Percentiles rank a stretch among this genome's conserved stretches.
phyloP scores from a whole-genome alignment of 1,139 yeast genomes.

The Wickerhamomyces sp. region DNA sequence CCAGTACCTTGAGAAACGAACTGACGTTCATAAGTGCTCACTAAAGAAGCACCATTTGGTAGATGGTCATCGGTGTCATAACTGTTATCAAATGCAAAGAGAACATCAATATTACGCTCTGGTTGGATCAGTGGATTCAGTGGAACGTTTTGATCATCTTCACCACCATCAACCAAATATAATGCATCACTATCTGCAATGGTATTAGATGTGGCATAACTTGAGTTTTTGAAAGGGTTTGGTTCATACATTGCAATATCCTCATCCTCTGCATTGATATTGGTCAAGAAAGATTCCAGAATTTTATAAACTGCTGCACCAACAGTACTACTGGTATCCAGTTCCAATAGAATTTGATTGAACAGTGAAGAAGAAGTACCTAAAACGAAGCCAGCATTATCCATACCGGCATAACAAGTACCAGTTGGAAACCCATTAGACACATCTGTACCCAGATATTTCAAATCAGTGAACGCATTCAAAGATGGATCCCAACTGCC shows the following conservation, averaged over 20 bases:
- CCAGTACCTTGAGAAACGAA: conserved; percentile 54
- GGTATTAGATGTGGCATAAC: conserved; percentile 35
- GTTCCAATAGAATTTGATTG: conserved; percentile 55
- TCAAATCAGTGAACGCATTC: conserved; percentile 55
- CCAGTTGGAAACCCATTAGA: conserved; percentile 45
- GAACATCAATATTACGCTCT: conserved; percentile 47
- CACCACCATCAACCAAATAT: conserved; percentile 78
- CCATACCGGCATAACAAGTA: conserved; percentile 60
- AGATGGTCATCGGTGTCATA: conserved; percentile 62
- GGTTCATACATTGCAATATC: conserved; percentile 70
- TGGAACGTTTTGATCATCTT: conserved; percentile 73
- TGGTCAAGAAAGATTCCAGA: conserved; percentile 36
- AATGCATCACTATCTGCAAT: conserved; percentile 41
- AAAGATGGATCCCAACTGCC: conserved; percentile 84
- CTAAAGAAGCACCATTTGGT: conserved; percentile 73
- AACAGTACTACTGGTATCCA: conserved; percentile 46
- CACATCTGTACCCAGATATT: conserved; percentile 64
- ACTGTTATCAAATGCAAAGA: conserved; percentile 70
- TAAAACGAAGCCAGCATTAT: conserved; percentile 65
- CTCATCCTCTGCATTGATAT: conserved; percentile 41
- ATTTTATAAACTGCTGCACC: conserved; percentile 40
- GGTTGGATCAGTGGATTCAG: conserved; percentile 67
- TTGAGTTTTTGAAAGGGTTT: conserved; percentile 58
- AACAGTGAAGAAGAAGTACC: conserved; percentile 76
- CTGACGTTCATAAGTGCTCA: conserved; percentile 61